A percentile compares a stretch with the other conserved stretches of the same genome.
Evolutionary conservation across 1,284 basidiomycete genomes (phyloP).

Genomic region (Leccinum brunneo-olivaceum): DNA sequence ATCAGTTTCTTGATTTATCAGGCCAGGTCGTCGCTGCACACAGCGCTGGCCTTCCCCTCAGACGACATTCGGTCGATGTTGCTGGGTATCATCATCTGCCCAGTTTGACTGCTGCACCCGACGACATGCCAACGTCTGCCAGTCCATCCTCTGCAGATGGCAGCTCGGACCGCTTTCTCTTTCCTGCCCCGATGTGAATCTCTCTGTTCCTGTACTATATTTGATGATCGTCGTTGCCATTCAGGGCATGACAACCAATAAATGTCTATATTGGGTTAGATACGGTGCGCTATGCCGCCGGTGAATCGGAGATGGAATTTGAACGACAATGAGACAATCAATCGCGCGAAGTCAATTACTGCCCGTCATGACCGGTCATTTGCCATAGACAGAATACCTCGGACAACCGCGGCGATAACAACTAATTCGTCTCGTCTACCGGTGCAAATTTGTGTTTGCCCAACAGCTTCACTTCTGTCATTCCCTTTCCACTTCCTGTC

Average conservation of each 20-base stretch:
- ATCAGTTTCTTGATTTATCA: slow-evolving; percentile 27
- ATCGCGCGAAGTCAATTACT: slow-evolving; percentile 25
- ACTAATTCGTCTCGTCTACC: slow-evolving; percentile 35
- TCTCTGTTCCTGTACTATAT: neutral
- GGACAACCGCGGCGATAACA: too few species aligned
- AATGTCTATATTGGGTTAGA: neutral
- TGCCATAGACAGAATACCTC: too few species aligned
- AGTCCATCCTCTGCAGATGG: slow-evolving; percentile 23
- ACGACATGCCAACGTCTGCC: slow-evolving; percentile 21
- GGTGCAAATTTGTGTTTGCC: slow-evolving; percentile 77
- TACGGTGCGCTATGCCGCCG: neutral
- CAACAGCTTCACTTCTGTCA: slow-evolving; percentile 73
- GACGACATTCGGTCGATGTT: slow-evolving; percentile 28
- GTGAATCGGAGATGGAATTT: slow-evolving; percentile 24
- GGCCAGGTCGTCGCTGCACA: slow-evolving; percentile 26
- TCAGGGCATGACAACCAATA: too few species aligned
- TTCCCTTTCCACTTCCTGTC: slow-evolving; percentile 88
- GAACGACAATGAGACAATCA: slow-evolving; percentile 13
- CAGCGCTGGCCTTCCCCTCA: slow-evolving; percentile 19
- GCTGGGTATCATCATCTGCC: slow-evolving; percentile 11
- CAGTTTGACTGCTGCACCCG: slow-evolving; percentile 14
- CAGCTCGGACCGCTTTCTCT: slow-evolving; percentile 14
- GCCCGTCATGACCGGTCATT: too few species aligned
- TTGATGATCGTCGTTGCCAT: neutral
- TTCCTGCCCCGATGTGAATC: slow-evolving; percentile 16